Evolutionary conservation across 225 moss, liverwort and hornwort genomes (phyloP).

Genomic region (Pleurozium schreberi): DNA sequence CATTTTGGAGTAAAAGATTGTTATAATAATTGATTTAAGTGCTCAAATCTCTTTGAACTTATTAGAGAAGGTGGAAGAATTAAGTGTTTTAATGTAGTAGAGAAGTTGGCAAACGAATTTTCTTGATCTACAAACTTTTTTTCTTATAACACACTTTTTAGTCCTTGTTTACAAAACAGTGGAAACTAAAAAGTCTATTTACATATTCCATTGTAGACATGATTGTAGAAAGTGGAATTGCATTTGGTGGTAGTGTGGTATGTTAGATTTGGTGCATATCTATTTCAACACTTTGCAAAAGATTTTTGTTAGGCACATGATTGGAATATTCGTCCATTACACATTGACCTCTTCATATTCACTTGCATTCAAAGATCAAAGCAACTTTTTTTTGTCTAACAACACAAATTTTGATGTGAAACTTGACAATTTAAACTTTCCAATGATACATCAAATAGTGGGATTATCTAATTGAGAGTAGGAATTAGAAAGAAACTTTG

Average conservation of each 20-base stretch:
- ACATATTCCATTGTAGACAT: too few species aligned
- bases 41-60: not conserved
- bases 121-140: rapidly evolving
- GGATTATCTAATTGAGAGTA: not conserved
- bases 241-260: not conserved
- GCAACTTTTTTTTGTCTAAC: not conserved
- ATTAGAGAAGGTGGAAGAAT: not conserved
- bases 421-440: not conserved
- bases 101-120: not conserved
- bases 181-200: not conserved
- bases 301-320: not conserved
- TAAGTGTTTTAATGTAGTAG: not conserved
- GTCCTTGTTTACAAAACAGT: not conserved
- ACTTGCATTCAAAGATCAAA: not conserved
- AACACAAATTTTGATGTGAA: not conserved
- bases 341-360: not conserved
- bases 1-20: not conserved
- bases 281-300: not conserved
- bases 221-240: not conserved
- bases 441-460: too few species aligned
- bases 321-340: not conserved
- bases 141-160: not conserved
- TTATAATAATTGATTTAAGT: not conserved
- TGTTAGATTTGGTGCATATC: not conserved
- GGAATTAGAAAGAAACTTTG: not conserved